Evolutionary conservation across 306 rosid genomes (phyloP).

Genomic region (Begonia peltatifolia): DNA sequence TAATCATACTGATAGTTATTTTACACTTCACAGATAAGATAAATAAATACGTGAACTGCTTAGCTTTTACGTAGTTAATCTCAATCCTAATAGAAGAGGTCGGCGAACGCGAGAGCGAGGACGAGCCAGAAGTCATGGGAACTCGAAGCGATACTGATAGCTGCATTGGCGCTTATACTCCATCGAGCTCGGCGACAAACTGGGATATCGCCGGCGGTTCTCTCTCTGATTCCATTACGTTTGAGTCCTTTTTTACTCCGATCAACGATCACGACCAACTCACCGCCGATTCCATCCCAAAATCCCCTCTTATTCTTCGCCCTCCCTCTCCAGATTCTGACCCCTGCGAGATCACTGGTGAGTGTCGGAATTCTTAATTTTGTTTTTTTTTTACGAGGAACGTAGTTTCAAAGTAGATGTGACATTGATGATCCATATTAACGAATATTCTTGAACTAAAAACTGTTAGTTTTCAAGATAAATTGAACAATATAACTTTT

Average conservation of each 20-base stretch:
- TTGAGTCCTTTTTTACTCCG: slow-evolving; percentile 42
- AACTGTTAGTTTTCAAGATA: too few species aligned
- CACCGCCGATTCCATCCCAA: slow-evolving; percentile 9
- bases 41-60: too few species aligned
- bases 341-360: slow-evolving; percentile 79
- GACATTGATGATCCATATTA: too few species aligned
- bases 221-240: slow-evolving; percentile 23
- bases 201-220: slow-evolving; percentile 46
- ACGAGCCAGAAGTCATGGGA: slow-evolving; percentile 15
- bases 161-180: not conserved
- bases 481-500: too few species aligned
- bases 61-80: too few species aligned
- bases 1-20: too few species aligned
- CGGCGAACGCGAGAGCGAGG: too few species aligned
- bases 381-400: not conserved
- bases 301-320: slow-evolving; percentile 40
- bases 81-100: too few species aligned
- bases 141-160: slow-evolving; percentile 7
- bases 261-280: slow-evolving; percentile 13
- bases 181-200: slow-evolving; percentile 31
- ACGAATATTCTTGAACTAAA: too few species aligned
- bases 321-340: slow-evolving; percentile 39
- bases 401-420: not conserved
- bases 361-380: slow-evolving; percentile 2
- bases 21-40: too few species aligned